phyloP scores from a whole-genome alignment of 805 yeast species.

The Lachancea fermentati region DNA sequence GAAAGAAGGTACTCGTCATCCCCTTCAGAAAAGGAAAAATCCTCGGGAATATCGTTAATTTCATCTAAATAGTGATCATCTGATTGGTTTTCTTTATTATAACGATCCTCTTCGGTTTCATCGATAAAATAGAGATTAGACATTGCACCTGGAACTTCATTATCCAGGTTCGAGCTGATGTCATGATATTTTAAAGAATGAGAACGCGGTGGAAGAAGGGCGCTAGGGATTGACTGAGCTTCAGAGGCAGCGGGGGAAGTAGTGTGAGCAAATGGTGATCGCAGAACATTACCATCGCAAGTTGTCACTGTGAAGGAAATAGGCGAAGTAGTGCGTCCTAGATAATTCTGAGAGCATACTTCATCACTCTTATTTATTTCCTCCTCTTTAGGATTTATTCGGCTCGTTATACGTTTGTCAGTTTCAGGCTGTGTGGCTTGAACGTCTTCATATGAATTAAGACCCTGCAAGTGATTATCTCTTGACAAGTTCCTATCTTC shows the following conservation, averaged over 20 bases:
- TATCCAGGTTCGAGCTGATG: slow-evolving; percentile 32
- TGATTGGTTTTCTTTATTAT: slow-evolving; percentile 22
- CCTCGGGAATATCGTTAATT: slow-evolving; percentile 45
- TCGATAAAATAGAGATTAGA: slow-evolving; percentile 30
- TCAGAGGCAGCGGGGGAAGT: background rate
- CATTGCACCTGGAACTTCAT: slow-evolving; percentile 33
- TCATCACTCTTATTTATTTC: no score
- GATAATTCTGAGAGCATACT: no score
- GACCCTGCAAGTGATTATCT: no score
- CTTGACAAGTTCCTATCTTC: no score
- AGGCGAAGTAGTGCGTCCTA: background rate
- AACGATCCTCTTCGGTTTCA: slow-evolving; percentile 32
- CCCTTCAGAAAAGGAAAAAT: slow-evolving; percentile 32
- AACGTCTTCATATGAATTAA: background rate
- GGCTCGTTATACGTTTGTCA: no score
- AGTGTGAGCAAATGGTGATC: slow-evolving; percentile 1
- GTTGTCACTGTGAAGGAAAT: background rate
- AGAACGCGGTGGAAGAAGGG: slow-evolving; percentile 21
- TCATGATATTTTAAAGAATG: slow-evolving; percentile 36
- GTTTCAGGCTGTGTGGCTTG: no score
- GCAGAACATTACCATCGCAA: background rate
- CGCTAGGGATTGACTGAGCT: background rate
- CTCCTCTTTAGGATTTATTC: no score
- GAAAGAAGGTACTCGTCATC: slow-evolving; percentile 11
- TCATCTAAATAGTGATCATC: slow-evolving; percentile 46